Conservation (phyloP, 768 basidiomycete species). For the Podaxis sp. region DNA sequence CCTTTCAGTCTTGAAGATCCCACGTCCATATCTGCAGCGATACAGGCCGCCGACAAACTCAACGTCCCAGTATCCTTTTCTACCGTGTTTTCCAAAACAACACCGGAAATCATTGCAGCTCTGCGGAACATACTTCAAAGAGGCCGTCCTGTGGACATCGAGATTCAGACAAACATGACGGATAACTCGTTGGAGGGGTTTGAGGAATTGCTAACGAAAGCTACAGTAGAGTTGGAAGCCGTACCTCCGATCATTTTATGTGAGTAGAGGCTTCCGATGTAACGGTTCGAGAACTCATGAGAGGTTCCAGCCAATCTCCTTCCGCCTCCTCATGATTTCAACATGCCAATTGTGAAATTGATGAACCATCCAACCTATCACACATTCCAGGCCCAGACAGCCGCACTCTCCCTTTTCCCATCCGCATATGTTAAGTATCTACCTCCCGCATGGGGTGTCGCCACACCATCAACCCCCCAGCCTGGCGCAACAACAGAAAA, state of each 20-base stretch:
- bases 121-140: slow-evolving; percentile 65
- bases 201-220: slow-evolving; percentile 70
- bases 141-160: slow-evolving; percentile 67
- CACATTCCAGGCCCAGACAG: slow-evolving; percentile 69
- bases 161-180: slow-evolving; percentile 55
- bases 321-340: slow-evolving; percentile 73
- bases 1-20: slow-evolving; percentile 60
- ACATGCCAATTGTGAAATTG: slow-evolving; percentile 72
- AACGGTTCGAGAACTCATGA: slow-evolving; percentile 5
- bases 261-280: slow-evolving; percentile 30
- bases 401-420: slow-evolving; percentile 74
- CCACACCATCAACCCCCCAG: slow-evolving; percentile 47
- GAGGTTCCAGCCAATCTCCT: slow-evolving; percentile 63
- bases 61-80: slow-evolving; percentile 50
- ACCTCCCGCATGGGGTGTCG: slow-evolving; percentile 72
- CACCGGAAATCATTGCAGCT: slow-evolving; percentile 49
- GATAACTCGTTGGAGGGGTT: slow-evolving; percentile 60
- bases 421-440: slow-evolving; percentile 70
- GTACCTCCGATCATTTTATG: slow-evolving; percentile 66
- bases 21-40: slow-evolving; percentile 33
- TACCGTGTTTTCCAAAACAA: slow-evolving; percentile 50
- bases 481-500: slow-evolving; percentile 35
- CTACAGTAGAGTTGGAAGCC: slow-evolving; percentile 43
- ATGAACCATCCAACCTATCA: slow-evolving; percentile 76
- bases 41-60: background rate